Percentiles rank a stretch among this genome's conserved stretches.
Evolutionary conservation across 331 rosid genomes (phyloP).

Genomic region (Stylosanthes scabra): DNA sequence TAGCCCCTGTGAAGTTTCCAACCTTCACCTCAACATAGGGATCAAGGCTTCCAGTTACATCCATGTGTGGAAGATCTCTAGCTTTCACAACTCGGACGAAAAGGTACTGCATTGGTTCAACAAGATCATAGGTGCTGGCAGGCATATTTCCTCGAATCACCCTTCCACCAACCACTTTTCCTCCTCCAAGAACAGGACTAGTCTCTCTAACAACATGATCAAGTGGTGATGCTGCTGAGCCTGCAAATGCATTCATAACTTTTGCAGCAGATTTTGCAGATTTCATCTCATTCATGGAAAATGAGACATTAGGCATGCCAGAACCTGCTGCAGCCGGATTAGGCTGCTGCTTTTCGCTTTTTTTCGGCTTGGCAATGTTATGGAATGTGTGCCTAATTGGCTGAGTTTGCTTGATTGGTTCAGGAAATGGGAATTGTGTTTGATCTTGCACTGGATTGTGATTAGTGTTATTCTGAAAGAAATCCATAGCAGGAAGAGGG

Average conservation of each 20-base stretch:
- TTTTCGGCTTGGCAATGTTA: conserved; percentile 39
- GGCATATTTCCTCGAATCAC: conserved; percentile 49
- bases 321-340: conserved; percentile 24
- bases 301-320: conserved; percentile 27
- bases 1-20: conserved; percentile 69
- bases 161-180: conserved; percentile 73
- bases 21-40: conserved; percentile 63
- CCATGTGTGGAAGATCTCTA: conserved; percentile 68
- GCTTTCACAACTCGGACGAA: conserved; percentile 76
- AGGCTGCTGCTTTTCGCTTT: conserved; percentile 30
- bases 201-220: conserved; percentile 47
- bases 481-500: conserved; percentile 50
- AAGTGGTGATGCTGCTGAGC: conserved; percentile 33
- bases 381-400: conserved; percentile 36
- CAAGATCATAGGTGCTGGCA: conserved; percentile 72
- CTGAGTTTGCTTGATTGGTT: conserved; percentile 41
- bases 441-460: conserved; percentile 33
- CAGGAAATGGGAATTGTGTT: conserved; percentile 36
- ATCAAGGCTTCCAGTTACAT: conserved; percentile 64
- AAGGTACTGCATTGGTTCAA: conserved; percentile 61
- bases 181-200: conserved; percentile 61
- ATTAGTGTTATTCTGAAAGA: conserved; percentile 17
- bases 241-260: conserved; percentile 28
- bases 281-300: conserved; percentile 47
- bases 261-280: conserved; percentile 42